Conservation (phyloP, 2,329 filamentous ascomycete genomes). For the Monilinia fructicola region DNA sequence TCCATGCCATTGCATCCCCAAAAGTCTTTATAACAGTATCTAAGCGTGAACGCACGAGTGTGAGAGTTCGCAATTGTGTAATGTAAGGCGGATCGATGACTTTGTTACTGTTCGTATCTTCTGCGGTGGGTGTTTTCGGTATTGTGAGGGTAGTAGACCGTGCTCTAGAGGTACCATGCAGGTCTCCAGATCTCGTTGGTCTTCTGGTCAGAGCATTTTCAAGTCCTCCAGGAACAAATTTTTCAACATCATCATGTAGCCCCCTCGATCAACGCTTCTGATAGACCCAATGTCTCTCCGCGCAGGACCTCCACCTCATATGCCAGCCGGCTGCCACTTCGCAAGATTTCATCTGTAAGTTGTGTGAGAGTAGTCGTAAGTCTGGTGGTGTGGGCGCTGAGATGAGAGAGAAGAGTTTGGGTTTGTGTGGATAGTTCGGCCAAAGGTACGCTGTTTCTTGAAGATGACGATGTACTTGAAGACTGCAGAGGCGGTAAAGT, state of each 20-base stretch:
- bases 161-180: slow-evolving; percentile 31
- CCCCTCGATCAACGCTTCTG: slow-evolving; percentile 74
- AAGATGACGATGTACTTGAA: slow-evolving; percentile 33
- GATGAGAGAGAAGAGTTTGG: slow-evolving; percentile 79
- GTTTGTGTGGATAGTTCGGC: slow-evolving; percentile 78
- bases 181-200: slow-evolving; percentile 33
- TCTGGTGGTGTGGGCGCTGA: slow-evolving; percentile 84
- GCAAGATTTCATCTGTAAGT: slow-evolving; percentile 90
- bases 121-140: slow-evolving; percentile 34
- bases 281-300: slow-evolving; percentile 81
- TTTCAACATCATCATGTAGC: slow-evolving; percentile 67
- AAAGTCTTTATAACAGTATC: slow-evolving; percentile 90
- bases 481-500: slow-evolving; percentile 66
- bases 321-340: slow-evolving; percentile 81
- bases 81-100: slow-evolving; percentile 64
- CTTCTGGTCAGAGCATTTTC: slow-evolving; percentile 34
- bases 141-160: slow-evolving; percentile 34
- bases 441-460: slow-evolving; percentile 53
- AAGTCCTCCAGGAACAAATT: slow-evolving; percentile 62
- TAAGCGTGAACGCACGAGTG: slow-evolving; percentile 77
- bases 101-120: slow-evolving; percentile 30
- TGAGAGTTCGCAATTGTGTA: slow-evolving; percentile 76
- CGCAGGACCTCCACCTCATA: slow-evolving; percentile 93
- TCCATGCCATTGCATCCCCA: slow-evolving; percentile 93
- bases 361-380: slow-evolving; percentile 80